Evolutionary conservation across 2,329 filamentous ascomycete genomes (phyloP), one percentile per base, ranked within the genome.

Genomic region (Colletotrichum simmondsii): DNA sequence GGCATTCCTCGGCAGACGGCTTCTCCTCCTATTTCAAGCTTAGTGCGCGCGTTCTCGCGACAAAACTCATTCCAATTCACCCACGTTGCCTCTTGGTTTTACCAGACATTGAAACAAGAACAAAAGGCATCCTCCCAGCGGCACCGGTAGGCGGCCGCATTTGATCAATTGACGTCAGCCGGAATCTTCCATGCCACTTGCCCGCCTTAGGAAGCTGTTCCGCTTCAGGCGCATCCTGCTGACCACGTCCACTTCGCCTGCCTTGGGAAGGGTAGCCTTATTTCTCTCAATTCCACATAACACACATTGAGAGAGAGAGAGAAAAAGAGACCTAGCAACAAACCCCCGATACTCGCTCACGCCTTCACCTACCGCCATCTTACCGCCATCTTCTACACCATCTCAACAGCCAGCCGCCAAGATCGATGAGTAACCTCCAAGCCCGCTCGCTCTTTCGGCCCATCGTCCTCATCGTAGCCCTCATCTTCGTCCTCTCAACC

Each of bases 121-220:
- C 24, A 28, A 54, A 16, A 32, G 35, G 16, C 56, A 26, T 30
- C 16, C 53, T 24, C 1, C 1, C 30, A 16, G 16, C 46, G 30
- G 42, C 28, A 30, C 22, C 26, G 30, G 53, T 19, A 28, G 61
- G 24, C 32, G 5, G 56, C 56, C 28, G 35, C 46, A 56, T 65
- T 14, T 49, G 26, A 32, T 65, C 28, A 22, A 37, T 35, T 73
- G 60, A 71, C 71, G 71, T 73, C 71, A 71, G 57, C 37, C 26
- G 71, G 16, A 35, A 56, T 56, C 52, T 60, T 60, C 60, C 35
- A 42, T 35, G 24, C 16, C 46, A 60, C 66, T 57, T 63, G 61
- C 66, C 66, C 54, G 22, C 5, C 42, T 65, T 60, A n/a, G 66
- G 59, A 11, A 52, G 57, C 60, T 60, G 59, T 70, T 70, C 54